Percentiles rank a stretch among this genome's conserved stretches.
phyloP scores from a whole-genome alignment of 75 land plant genomes.

The Larix kaempferi region DNA sequence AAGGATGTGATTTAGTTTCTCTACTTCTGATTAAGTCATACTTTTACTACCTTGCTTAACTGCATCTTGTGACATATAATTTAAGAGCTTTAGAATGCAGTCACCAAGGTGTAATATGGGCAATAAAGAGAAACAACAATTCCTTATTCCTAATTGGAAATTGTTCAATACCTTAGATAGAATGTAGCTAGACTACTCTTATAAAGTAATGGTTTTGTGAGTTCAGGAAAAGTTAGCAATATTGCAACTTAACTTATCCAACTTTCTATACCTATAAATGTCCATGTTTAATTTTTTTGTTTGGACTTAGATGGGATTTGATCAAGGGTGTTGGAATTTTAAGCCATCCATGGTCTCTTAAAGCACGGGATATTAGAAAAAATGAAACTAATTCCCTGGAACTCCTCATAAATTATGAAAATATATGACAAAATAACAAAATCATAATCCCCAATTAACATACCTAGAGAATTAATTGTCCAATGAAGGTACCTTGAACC shows the following conservation, averaged over 20 bases:
- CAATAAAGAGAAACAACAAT: not conserved
- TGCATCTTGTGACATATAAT: not conserved
- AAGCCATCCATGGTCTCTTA: not conserved
- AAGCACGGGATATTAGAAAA: not conserved
- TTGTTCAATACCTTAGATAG: not conserved
- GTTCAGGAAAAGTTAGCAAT: not conserved
- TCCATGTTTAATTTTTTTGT: no score
- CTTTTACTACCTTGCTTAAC: not conserved
- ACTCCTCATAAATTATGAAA: no score
- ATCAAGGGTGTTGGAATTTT: no score
- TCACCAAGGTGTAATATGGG: not conserved
- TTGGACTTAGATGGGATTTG: no score
- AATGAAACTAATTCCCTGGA: no score
- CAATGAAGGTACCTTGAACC: constrained; percentile 63
- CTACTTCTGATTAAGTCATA: no score
- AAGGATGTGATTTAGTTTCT: no score
- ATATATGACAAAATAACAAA: no score
- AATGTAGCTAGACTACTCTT: not conserved
- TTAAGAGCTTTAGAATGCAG: not conserved
- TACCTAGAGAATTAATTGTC: not conserved
- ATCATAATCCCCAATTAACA: not conserved
- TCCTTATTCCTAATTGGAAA: not conserved
- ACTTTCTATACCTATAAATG: not conserved
- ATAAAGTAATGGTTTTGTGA: not conserved
- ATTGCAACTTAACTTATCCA: not conserved